Evolutionary conservation across 345 rosid species (phyloP).

Genomic region (Adansonia digitata): DNA sequence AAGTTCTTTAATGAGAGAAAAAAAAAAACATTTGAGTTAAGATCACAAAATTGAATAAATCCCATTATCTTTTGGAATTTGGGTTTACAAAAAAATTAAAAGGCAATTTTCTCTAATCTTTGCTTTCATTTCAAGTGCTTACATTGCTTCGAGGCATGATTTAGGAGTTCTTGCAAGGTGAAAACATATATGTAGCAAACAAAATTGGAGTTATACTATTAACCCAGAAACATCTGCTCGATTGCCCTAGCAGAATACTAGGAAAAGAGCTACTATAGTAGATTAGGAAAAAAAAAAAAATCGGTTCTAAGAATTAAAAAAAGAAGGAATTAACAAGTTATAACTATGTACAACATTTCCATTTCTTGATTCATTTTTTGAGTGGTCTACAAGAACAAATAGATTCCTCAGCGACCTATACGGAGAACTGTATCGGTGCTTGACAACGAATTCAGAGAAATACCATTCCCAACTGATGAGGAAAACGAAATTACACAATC

Average conservation of each 20-base stretch:
- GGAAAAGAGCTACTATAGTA: background rate
- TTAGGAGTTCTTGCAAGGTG: background rate
- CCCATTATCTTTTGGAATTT: background rate
- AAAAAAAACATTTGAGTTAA: too few species aligned
- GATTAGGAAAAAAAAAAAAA: background rate
- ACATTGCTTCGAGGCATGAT: background rate
- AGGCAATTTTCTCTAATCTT: background rate
- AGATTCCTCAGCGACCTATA: slow-evolving; percentile 16
- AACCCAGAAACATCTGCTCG: background rate
- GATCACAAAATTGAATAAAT: background rate
- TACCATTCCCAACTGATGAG: background rate
- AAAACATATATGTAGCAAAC: background rate
- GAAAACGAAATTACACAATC: background rate
- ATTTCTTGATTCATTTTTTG: background rate
- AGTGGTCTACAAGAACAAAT: background rate
- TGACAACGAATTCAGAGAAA: slow-evolving; percentile 15
- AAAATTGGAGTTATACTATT: background rate
- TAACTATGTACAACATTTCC: background rate
- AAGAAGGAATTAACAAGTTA: background rate
- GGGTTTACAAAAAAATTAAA: background rate
- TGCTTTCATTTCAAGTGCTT: background rate
- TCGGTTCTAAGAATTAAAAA: background rate
- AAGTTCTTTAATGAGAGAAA: too few species aligned
- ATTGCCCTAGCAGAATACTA: background rate
- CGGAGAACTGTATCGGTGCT: slow-evolving; percentile 16